Evolutionary conservation across 2,329 filamentous ascomycete genomes (phyloP), one percentile per base, ranked within the genome.

Genomic region (Pseudogymnoascus sp.): DNA sequence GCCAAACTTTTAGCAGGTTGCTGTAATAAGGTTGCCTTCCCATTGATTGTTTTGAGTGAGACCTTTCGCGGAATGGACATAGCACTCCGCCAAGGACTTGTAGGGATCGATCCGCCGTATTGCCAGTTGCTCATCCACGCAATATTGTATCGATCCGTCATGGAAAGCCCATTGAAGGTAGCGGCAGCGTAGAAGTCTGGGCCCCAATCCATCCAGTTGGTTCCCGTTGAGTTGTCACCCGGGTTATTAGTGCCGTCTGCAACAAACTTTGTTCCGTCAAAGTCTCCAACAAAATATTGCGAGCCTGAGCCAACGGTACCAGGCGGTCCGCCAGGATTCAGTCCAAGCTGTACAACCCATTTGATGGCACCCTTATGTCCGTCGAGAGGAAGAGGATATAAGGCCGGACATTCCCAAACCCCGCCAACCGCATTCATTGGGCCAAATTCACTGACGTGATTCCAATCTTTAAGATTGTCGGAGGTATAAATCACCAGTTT

Each of bases 221-320:
- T 80, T 68, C 80, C 79, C 17, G 70, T 75, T 21, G 80, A 80
- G 64, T 80, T 78, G 5, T 74, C 73, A 13, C 79, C 71, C 3
- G 75, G 71, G 6, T 75, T 73, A 5, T 71, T 72, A 1, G 64
- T 67, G 64, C 81, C 80, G 26, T 74, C 71, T 1, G 78, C 69
- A 13, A 67, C 71, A 63, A 85, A 87, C 68, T 84, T 81, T 0
- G 82, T 86, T n/a, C 84, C 85, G 64, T 88, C 85, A 74, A 86
- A 87, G 1, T 71, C 73, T 4, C 85, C 84, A 0, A 80, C 73
- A 73, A 81, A 82, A 68, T 85, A 85, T 68, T 84, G 71, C 0
- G 76, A 77, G 15, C 79, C 76, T 1, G 79, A 83, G 0, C 83
- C 83, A 7, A 83, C 17, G 17, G 17, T 21, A 11, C 39, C 83